A percentile compares a stretch with the other conserved stretches of the same genome.
Conservation (phyloP, 768 basidiomycete genomes). For the Termitomyces sp. region DNA sequence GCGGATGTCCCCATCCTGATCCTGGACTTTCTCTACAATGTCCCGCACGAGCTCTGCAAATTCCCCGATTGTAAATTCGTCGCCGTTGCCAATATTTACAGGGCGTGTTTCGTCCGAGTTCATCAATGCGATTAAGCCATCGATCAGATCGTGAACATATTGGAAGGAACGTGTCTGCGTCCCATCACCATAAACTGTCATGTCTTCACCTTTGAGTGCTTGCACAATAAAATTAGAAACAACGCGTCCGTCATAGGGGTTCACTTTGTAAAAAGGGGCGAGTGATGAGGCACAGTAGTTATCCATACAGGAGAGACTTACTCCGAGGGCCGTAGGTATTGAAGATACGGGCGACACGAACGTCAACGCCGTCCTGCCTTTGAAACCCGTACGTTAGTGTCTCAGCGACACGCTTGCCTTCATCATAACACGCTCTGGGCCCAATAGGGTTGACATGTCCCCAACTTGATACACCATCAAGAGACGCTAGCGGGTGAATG, state of each 20-base stretch:
- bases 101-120: conserved; percentile 91
- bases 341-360: conserved; percentile 97
- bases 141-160: conserved; percentile 96
- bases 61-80: conserved; percentile 94
- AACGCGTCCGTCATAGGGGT: conserved; percentile 94
- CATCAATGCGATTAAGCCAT: conserved; percentile 92
- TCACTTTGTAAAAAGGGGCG: conserved; percentile 54
- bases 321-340: conserved; percentile 91
- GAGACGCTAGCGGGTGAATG: conserved; percentile 1
- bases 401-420: conserved; percentile 98
- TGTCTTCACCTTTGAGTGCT: conserved; percentile 91
- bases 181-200: conserved; percentile 96
- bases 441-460: conserved; percentile 99
- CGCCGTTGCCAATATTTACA: conserved; percentile 93
- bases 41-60: conserved; percentile 92
- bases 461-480: conserved; percentile 53
- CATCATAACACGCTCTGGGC: conserved; percentile 98
- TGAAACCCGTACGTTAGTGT: conserved; percentile 96
- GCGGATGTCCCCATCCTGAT: conserved; percentile 62
- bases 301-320: conserved; percentile 25
- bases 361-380: conserved; percentile 91
- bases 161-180: conserved; percentile 94
- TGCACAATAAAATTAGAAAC: conserved; percentile 99
- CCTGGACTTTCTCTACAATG: conserved; percentile 89
- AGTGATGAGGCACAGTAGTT: conserved; percentile 16